Base-by-base conservation (phyloP, 2,329 filamentous ascomycete species). In the Diaporthe ampelina region DNA sequence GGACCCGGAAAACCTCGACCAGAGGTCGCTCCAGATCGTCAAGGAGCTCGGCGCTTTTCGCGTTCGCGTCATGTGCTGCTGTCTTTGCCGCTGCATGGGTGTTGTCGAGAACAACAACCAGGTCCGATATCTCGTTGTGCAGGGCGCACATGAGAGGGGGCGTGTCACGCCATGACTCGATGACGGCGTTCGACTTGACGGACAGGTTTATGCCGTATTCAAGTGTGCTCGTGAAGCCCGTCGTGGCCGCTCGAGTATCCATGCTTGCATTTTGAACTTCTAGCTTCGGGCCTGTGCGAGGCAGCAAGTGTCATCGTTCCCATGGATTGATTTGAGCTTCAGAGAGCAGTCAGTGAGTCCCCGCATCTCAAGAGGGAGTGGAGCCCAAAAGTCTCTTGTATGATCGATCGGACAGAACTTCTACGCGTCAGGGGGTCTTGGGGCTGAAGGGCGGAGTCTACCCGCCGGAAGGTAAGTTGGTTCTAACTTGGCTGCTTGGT, bases 91-190 rank as follows among this genome's bases (percentile, higher is more conserved):
- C 59, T n/a, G 59, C 59, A 1, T 26, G 24, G 3, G 40, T 19
- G 26, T 19, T 63, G 40, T 63, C 59, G 35, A 63, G 59, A 5
- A 48, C 24, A 19, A 63, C 40, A 2, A 48, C 40, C 4, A 63
- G 59, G 10, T 63, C 59, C 17, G 59, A 63, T 5, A 63, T 7
- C 24, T 63, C 59, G 10, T 63, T 63, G 13, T 63, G 26, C 24
- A 63, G 40, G 9, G 59, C 59, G 40, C 29, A 63, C 10, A 63
- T 29, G 10, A 63, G 59, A 63, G 59, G 59, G 24, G 59, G 59
- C 5, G 59, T 24, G 6, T 48, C 8, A 32, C 0, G 37, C 59
- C 40, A 63, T 32, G 59, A 48, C 32, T 48, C 59, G 10, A 63
- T 35, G 59, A 63, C 40, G 24, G 40, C 40, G n/a, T 63, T 19